phyloP scores from a whole-genome alignment of 2,329 filamentous ascomycete species.

The Fusarium kyushuense region DNA sequence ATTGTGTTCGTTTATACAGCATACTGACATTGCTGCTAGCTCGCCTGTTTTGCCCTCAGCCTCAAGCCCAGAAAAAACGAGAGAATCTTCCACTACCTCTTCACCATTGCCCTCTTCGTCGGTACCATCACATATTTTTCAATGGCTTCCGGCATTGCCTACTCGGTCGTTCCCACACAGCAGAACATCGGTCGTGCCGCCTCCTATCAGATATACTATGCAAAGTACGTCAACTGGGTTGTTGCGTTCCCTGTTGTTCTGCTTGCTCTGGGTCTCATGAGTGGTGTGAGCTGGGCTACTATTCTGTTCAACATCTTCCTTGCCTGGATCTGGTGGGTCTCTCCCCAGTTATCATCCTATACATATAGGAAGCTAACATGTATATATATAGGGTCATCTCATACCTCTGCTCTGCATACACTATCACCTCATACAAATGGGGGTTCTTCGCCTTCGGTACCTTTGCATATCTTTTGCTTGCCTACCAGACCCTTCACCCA shows the following conservation, averaged over 20 bases:
- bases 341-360: background rate
- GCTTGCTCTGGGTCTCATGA: constrained; percentile 62
- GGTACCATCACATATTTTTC: constrained; percentile 65
- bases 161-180: constrained; percentile 53
- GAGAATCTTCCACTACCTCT: constrained; percentile 68
- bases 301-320: constrained; percentile 64
- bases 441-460: constrained; percentile 68
- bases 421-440: constrained; percentile 66
- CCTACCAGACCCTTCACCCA: constrained; percentile 57
- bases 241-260: constrained; percentile 61
- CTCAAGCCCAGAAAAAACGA: constrained; percentile 61
- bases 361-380: background rate
- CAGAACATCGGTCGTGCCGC: constrained; percentile 37
- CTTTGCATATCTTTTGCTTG: constrained; percentile 59
- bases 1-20: background rate
- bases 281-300: constrained; percentile 67
- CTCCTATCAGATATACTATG: constrained; percentile 65
- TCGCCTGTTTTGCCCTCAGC: constrained; percentile 57
- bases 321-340: constrained; percentile 60
- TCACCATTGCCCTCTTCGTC: constrained; percentile 62
- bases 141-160: constrained; percentile 65
- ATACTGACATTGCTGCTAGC: constrained; percentile 47
- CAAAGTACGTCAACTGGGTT: constrained; percentile 68
- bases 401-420: constrained; percentile 64
- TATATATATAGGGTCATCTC: constrained; percentile 53